Evolutionary conservation across 768 basidiomycete genomes (phyloP).

Genomic region (Termitomyces sp.): DNA sequence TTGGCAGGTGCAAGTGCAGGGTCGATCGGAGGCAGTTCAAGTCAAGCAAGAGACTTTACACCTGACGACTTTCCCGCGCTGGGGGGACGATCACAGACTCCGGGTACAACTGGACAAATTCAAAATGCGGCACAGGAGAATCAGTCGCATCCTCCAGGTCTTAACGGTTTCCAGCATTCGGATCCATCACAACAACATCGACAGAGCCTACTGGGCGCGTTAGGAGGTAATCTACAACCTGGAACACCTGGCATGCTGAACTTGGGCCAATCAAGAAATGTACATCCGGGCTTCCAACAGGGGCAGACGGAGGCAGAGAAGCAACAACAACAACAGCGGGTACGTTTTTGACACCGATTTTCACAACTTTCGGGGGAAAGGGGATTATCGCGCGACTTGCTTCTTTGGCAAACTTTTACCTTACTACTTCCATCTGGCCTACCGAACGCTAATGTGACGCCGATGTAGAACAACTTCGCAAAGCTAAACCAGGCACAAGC

Average conservation of each 20-base stretch:
- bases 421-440: conserved; percentile 5
- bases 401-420: conserved; percentile 4
- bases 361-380: not conserved
- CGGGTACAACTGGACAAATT: conserved; percentile 29
- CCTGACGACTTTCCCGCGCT: conserved; percentile 88
- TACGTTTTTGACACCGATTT: conserved; percentile 32
- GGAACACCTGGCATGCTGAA: conserved; percentile 69
- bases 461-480: conserved; percentile 48
- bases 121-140: conserved; percentile 32
- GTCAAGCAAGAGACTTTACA: conserved; percentile 65
- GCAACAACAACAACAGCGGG: conserved; percentile 48
- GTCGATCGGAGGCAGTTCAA: conserved; percentile 28
- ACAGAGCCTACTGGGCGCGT: conserved; percentile 49
- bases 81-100: conserved; percentile 53
- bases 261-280: conserved; percentile 39
- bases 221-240: conserved; percentile 34
- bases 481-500: conserved; percentile 62
- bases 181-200: conserved; percentile 40
- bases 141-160: conserved; percentile 65
- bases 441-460: conserved; percentile 13
- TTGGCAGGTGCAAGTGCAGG: conserved; percentile 37
- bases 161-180: conserved; percentile 59
- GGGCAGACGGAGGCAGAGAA: conserved; percentile 67
- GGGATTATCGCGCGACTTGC: conserved; percentile 7
- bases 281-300: conserved; percentile 48